Conservation (phyloP, 2,329 filamentous ascomycete genomes). For the Teratosphaeria pseudoeucalypti region DNA sequence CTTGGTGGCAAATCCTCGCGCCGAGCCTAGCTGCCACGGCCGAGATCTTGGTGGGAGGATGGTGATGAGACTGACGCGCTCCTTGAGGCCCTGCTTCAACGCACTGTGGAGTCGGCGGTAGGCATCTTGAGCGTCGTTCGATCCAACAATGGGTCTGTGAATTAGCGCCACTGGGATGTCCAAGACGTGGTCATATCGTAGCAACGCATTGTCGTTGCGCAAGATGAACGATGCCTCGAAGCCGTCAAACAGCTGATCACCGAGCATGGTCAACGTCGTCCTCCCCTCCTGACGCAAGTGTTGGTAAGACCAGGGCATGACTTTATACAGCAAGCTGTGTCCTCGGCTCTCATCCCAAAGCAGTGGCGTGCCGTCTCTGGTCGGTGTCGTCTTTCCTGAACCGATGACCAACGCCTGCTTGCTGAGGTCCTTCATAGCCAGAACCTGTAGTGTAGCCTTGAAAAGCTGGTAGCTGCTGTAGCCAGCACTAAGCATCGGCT, state of each 20-base stretch:
- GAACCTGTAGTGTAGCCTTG: conserved; percentile 83
- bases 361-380: conserved; percentile 48
- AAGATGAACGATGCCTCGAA: conserved; percentile 78
- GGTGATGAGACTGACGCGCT: conserved; percentile 61
- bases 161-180: conserved; percentile 16
- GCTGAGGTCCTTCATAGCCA: conserved; percentile 62
- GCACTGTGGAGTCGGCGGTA: conserved; percentile 48
- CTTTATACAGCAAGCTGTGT: conserved; percentile 81
- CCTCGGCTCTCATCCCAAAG: conserved; percentile 66
- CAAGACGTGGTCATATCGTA: conserved; percentile 46
- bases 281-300: conserved; percentile 65
- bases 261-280: conserved; percentile 63
- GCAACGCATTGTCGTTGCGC: conserved; percentile 40
- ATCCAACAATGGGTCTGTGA: not conserved
- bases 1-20: conserved; percentile 8
- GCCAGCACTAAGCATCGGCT: conserved; percentile 62
- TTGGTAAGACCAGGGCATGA: conserved; percentile 73
- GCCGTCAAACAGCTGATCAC: conserved; percentile 62
- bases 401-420: conserved; percentile 46
- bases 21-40: conserved; percentile 28
- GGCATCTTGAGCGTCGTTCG: conserved; percentile 2
- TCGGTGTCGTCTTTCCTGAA: conserved; percentile 27
- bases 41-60: conserved; percentile 10
- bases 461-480: conserved; percentile 90
- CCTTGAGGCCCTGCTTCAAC: conserved; percentile 61